A percentile compares a stretch with the other conserved stretches of the same genome.
Evolutionary conservation across 176 grass and related monocot species (phyloP).

Genomic region (Luzula sylvatica): DNA sequence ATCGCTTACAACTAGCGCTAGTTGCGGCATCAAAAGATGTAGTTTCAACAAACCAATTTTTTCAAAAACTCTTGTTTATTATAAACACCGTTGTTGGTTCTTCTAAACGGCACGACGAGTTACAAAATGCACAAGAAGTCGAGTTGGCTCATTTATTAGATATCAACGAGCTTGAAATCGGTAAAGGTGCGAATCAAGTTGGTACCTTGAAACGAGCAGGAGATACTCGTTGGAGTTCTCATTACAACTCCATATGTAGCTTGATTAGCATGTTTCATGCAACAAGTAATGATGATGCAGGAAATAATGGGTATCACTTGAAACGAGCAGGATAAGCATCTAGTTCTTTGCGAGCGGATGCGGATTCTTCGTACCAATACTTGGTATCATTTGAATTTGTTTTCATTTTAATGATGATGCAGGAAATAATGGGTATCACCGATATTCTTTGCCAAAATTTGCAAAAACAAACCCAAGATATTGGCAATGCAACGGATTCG

Average conservation of each 20-base stretch:
- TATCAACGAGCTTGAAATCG: slow-evolving; percentile 3
- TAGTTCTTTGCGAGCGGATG: not conserved
- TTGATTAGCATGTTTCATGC: not conserved
- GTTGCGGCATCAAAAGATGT: slow-evolving; percentile 12
- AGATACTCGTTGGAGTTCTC: slow-evolving; percentile 6
- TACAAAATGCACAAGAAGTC: not conserved
- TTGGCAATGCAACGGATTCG: not conserved
- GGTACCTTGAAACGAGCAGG: not conserved
- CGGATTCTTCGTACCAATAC: not conserved
- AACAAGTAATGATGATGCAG: not conserved
- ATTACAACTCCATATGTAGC: not conserved
- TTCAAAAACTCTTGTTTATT: not conserved
- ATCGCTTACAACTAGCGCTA: slow-evolving; percentile 1
- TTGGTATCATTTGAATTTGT: slow-evolving; percentile 22
- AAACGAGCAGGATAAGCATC: not conserved
- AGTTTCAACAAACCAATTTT: not conserved
- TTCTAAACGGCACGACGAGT: not conserved
- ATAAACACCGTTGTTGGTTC: not conserved
- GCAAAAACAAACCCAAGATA: not conserved
- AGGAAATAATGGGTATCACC: not conserved
- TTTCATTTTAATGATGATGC: slow-evolving; percentile 1
- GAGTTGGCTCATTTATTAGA: not conserved
- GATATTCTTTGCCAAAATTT: not conserved
- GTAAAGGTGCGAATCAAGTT: slow-evolving; percentile 5
- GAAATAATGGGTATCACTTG: not conserved